Percentiles rank a stretch among this genome's conserved stretches.
phyloP scores from a whole-genome alignment of 306 rosid species.

The Pterocarpus macrocarpus region DNA sequence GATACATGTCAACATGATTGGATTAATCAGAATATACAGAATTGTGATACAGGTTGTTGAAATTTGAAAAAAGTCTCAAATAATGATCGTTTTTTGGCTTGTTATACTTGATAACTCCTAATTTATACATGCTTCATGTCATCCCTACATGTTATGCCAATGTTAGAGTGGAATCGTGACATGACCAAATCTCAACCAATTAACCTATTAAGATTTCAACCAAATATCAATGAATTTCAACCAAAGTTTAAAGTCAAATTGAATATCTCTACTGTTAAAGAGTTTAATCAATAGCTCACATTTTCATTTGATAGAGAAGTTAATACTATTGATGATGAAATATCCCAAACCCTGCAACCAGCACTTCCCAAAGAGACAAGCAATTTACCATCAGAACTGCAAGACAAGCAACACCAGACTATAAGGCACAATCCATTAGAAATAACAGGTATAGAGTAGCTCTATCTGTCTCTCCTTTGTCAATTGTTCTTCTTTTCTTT shows the following conservation, averaged over 20 bases:
- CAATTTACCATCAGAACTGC: conserved; percentile 85
- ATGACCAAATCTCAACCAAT: not conserved
- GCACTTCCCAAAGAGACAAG: conserved; percentile 83
- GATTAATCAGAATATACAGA: no score
- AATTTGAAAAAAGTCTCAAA: no score
- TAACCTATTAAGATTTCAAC: conserved; percentile 33
- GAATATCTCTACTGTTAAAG: conserved; percentile 6
- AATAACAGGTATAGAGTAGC: conserved; percentile 31
- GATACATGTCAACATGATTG: not conserved
- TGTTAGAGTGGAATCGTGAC: conserved; percentile 10
- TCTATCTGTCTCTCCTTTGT: conserved; percentile 16
- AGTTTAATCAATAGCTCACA: conserved; percentile 61
- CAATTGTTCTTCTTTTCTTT: conserved; percentile 31
- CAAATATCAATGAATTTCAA: not conserved
- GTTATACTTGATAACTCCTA: not conserved
- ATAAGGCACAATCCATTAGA: conserved; percentile 46
- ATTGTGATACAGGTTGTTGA: no score
- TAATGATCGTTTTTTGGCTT: no score
- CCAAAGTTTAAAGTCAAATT: conserved; percentile 13
- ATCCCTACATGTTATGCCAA: not conserved
- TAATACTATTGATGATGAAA: conserved; percentile 63
- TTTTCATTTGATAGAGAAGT: conserved; percentile 72
- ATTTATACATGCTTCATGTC: conserved; percentile 25
- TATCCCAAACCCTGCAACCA: conserved; percentile 94
- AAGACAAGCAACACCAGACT: conserved; percentile 47